Evolutionary conservation across 2,329 filamentous ascomycete genomes (phyloP).

Genomic region (Colletotrichum sp.): DNA sequence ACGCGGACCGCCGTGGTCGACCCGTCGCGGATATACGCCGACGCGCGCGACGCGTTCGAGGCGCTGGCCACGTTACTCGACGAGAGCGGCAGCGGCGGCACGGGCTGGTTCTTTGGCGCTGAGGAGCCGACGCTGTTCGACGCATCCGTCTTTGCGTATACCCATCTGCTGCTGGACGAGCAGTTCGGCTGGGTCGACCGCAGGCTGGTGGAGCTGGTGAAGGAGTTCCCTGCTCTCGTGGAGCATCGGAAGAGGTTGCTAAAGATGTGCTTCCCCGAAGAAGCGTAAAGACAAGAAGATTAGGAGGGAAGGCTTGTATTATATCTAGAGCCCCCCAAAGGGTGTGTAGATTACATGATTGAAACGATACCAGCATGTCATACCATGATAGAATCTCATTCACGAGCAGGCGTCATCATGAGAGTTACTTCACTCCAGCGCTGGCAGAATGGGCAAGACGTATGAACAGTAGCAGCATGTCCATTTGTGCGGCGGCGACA

Average conservation of each 20-base stretch:
- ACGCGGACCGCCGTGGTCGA: constrained; percentile 43
- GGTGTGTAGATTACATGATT: not conserved
- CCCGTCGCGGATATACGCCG: constrained; percentile 42
- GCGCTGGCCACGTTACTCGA: constrained; percentile 50
- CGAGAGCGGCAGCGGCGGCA: constrained; percentile 26
- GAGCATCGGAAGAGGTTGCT: constrained; percentile 41
- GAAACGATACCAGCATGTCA: not conserved
- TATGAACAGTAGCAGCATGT: not conserved
- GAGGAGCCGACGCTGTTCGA: constrained; percentile 77
- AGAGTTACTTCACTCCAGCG: not conserved
- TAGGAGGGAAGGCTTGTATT: not conserved
- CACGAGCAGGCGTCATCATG: not conserved
- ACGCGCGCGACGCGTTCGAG: constrained; percentile 49
- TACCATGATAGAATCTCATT: not conserved
- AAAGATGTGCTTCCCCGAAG: constrained; percentile 1
- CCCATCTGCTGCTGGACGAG: constrained; percentile 76
- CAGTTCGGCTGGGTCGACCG: constrained; percentile 67
- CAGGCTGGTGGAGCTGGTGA: constrained; percentile 62
- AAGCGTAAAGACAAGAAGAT: not conserved
- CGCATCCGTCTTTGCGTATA: constrained; percentile 89
- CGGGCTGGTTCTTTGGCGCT: constrained; percentile 54
- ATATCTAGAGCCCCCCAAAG: not conserved
- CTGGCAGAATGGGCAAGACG: not conserved
- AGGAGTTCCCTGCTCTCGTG: constrained; percentile 65
- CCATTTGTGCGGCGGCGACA: constrained; percentile 16